Evolutionary conservation across 495 filamentous ascomycete species (phyloP), one percentile per base, ranked within the genome.

Genomic region (Pyronema domesticum): DNA sequence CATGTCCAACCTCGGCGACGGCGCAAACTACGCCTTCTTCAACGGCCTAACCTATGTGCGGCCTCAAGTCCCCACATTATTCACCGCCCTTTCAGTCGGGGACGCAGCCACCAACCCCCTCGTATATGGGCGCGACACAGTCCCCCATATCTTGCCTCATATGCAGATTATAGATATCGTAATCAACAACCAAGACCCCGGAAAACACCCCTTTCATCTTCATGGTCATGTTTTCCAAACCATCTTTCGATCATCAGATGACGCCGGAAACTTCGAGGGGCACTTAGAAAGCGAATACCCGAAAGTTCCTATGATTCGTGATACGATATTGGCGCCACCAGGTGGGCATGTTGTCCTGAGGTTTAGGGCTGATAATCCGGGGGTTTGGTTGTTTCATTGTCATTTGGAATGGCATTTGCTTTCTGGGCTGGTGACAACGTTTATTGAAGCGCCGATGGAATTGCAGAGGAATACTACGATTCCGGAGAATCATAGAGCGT

Each of bases 161-260:
- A 74, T 74, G 45, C 70, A 91, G 19, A 68, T 86, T 6, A 74
- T 93, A 46, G 81, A 94, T 48, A 80, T 94, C 40, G 69, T 89
- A 18, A 62, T 94, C 7, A 91, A 91, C 75, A 94, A 91, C 64
- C 61, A 73, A 10, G 84, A 88, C 58, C 61, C 74, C 0, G 82
- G 82, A 44, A 77, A 73, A 14, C 86, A 94, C 65, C 87, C 87
- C 0, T 91, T 91, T 74, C 85, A 94, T 71, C 71, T 93, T 1
- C 86, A 94, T 72, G 87, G 86, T 1, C 87, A 93, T 69, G 75
- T 79, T 55, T 91, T 89, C 71, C 86, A 91, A 61, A 69, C 86
- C 6, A 60, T 80, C 48, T 65, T 67, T 33, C 73, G 79, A 9
- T 71, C 72, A 0, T 55, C 62, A 0, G 72, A 75, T 0, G 65